These are phyloP conservation scores for Helianthus annuus DNA, from an alignment of 129 eudicot genomes.

Conservation along the genomic window HanXRQr2.0-SUNRISE NC_035444.2:1273657-1274156, in stretches of 20 bases:
- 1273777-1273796: slow-evolving; percentile 79
- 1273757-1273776: slow-evolving; percentile 76
- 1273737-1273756: slow-evolving; percentile 63
- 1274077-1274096: neutral
- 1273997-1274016: too few species aligned
- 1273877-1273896: neutral
- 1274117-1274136: neutral
- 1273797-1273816: slow-evolving; percentile 65
- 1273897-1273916: neutral
- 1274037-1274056: slow-evolving; percentile 17
- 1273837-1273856: neutral
- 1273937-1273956: neutral
- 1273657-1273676: slow-evolving; percentile 34
- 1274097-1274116: neutral
- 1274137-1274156: neutral
- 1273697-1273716: neutral
- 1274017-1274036: neutral
- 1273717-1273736: slow-evolving; percentile 20
- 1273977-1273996: neutral
- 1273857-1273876: slow-evolving; percentile 12
- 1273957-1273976: neutral
- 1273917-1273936: neutral
- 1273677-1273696: neutral
- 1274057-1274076: neutral
- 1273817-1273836: slow-evolving; percentile 69